These are phyloP conservation scores for Mycena kentingensis DNA, from an alignment of 768 basidiomycete species.

Conservation along the genomic window DNA sequence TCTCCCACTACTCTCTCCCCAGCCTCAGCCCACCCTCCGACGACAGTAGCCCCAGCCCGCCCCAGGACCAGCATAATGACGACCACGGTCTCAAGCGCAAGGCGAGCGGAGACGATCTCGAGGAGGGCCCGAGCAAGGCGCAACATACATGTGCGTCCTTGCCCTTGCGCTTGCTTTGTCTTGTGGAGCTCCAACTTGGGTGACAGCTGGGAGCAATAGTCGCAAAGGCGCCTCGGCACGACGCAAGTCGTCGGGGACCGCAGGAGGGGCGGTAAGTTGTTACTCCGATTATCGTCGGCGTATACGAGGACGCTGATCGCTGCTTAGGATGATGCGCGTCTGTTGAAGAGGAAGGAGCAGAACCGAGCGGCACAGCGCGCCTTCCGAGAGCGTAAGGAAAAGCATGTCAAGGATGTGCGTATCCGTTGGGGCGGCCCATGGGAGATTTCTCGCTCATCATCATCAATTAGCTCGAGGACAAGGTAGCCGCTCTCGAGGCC, in stretches of 20 bases:
- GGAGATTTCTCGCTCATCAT: constrained; percentile 1
- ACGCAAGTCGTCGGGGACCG: constrained; percentile 41
- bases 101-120: constrained; percentile 64
- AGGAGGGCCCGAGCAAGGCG: constrained; percentile 60
- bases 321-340: constrained; percentile 65
- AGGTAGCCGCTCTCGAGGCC: constrained; percentile 82
- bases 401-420: constrained; percentile 94
- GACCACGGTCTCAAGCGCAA: constrained; percentile 73
- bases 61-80: too few species aligned
- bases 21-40: constrained; percentile 66
- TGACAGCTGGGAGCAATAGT: constrained; percentile 17
- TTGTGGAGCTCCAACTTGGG: background rate
- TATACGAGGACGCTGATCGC: background rate
- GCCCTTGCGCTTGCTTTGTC: constrained; percentile 1
- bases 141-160: constrained; percentile 59
- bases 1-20: constrained; percentile 51
- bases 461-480: constrained; percentile 78
- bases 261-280: constrained; percentile 3
- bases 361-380: constrained; percentile 97
- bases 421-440: constrained; percentile 8
- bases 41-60: constrained; percentile 79
- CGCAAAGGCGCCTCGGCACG: constrained; percentile 31
- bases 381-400: constrained; percentile 96
- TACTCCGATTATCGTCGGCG: constrained; percentile 2
- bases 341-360: constrained; percentile 93